phyloP scores from a whole-genome alignment of 73 alveolate species.

The Effrenium voratum region DNA sequence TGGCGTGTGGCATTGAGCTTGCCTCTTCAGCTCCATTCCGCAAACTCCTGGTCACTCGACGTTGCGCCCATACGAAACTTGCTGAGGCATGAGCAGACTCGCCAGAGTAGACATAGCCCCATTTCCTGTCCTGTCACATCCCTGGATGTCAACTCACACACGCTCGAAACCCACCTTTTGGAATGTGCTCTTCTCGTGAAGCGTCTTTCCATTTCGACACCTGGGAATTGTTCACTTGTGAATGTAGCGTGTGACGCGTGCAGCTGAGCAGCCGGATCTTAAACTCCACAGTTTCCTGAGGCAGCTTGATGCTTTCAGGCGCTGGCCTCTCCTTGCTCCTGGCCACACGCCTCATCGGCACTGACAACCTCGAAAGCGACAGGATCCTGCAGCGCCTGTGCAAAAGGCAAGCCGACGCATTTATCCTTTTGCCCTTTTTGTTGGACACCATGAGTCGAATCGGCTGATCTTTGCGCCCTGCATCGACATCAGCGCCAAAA shows the following conservation, averaged over 20 bases:
- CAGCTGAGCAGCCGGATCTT: conserved; percentile 13
- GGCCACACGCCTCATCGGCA: not conserved
- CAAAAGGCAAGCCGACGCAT: no score
- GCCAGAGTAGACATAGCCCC: conserved; percentile 79
- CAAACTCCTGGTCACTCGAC: not conserved
- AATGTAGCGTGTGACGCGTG: not conserved
- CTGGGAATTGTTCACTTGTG: not conserved
- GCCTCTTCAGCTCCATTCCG: conserved; percentile 12
- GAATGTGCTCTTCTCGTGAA: conserved; percentile 54
- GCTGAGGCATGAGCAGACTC: not conserved
- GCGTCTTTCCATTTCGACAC: conserved; percentile 66
- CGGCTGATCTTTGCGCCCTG: no score
- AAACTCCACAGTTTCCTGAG: conserved; percentile 73
- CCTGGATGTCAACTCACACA: not conserved
- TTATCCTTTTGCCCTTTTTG: no score
- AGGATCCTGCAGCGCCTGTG: conserved; percentile 40
- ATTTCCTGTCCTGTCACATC: conserved; percentile 19
- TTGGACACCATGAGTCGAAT: no score
- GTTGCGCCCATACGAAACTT: not conserved
- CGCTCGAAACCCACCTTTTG: not conserved
- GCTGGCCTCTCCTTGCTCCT: not conserved
- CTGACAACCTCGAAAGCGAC: conserved; percentile 12
- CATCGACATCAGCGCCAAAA: no score
- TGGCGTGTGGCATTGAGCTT: no score
- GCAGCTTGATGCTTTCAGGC: not conserved